Evolutionary conservation across 2,329 filamentous ascomycete genomes (phyloP).

Genomic region (Ceratocystis smalleyi): DNA sequence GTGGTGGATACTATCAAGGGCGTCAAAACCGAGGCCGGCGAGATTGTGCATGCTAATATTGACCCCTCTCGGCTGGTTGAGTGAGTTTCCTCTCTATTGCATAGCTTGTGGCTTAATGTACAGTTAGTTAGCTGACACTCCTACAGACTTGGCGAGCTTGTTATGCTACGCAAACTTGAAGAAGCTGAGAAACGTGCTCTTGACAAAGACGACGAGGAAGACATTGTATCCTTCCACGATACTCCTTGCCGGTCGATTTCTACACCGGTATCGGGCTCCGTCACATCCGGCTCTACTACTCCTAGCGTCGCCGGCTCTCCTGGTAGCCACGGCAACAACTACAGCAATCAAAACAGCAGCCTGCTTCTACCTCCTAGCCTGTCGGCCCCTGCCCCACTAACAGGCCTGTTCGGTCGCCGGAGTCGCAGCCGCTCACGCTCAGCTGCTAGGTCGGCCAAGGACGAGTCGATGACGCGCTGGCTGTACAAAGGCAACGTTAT

Average conservation of each 20-base stretch:
- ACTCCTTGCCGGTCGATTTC: neutral
- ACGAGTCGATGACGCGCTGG: conserved; percentile 40
- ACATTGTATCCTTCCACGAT: neutral
- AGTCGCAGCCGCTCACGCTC: conserved; percentile 6
- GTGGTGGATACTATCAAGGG: conserved; percentile 66
- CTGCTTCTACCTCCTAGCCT: neutral
- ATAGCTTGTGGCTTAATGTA: too few relatives aligned
- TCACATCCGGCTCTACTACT: neutral
- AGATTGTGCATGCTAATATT: conserved; percentile 66
- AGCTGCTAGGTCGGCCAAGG: conserved; percentile 27
- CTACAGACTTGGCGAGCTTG: conserved; percentile 57
- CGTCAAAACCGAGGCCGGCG: conserved; percentile 68
- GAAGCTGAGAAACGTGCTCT: conserved; percentile 9
- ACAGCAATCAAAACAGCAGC: neutral
- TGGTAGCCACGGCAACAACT: too few relatives aligned
- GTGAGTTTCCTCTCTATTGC: conserved; percentile 26
- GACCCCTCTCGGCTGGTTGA: conserved; percentile 66
- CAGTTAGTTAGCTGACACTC: neutral
- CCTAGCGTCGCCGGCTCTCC: neutral
- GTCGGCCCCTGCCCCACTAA: neutral
- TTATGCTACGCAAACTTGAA: conserved; percentile 35
- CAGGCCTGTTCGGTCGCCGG: conserved; percentile 17
- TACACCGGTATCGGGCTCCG: neutral
- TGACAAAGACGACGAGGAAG: conserved; percentile 8
- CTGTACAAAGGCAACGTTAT: conserved; percentile 47